Base-by-base conservation (phyloP, 1,284 basidiomycete genomes). In the Irpex lacteus region DNA sequence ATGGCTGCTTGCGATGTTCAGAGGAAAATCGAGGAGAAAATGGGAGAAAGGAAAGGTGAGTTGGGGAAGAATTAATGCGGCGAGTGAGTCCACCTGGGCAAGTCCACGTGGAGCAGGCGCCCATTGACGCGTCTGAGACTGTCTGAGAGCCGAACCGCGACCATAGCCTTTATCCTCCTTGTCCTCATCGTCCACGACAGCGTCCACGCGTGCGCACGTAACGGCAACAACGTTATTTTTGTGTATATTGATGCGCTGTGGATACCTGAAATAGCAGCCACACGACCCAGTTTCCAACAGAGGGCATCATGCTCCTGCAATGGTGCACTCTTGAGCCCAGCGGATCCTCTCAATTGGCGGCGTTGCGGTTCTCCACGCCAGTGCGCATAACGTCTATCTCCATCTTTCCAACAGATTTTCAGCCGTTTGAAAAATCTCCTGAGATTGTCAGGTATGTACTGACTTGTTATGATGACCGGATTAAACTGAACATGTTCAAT, bases 241-340 rank as follows among this genome's bases (percentile, higher is more conserved):
- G n/a, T 47, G 13, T 44, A 11, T 9, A 47, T 34, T 34, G 5
- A 34, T 34, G 32, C 32, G 32, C 32, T 34, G 32, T 34, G 32
- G 0, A 34, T 34, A 34, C 32, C 6, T 34, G 32, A 34, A 34
- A 0, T 34, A 34, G 32, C 6, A 34, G 5, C 32, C 32, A 34
- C 1, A 34, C 32, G 5, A 34, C 32, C 32, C 1, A 34, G 32
- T 5, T 6, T 34, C 5, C 4, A 32, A 6, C 32, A 1, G 32
- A 34, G 32, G 32, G 13, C 40, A 83, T 80, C 78, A 78, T 81
- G 66, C 77, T 91, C 21, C 75, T 92, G 66, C 85, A 89, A 69
- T 92, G 87, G 86, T 86, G 82, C 52, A 85, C 82, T n/a, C 75
- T 92, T 63, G 74, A 80, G 34, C 89, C 90, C 0, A 76, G 84